These are phyloP conservation scores for Fagopyrum homotropicum DNA, from an alignment of 148 eudicot species.

Conservation along the genomic window DNA sequence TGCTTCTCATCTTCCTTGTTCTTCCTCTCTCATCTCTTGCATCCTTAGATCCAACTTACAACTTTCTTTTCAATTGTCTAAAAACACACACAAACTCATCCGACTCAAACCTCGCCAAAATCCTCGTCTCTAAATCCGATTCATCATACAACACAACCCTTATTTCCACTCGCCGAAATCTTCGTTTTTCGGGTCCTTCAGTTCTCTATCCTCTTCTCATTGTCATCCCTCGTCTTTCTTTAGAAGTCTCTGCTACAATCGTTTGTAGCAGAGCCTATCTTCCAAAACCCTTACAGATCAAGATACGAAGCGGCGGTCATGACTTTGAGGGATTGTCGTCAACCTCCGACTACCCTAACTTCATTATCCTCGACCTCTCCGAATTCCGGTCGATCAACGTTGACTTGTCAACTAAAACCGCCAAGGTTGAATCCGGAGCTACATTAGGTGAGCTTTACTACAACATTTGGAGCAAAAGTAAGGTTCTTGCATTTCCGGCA, in stretches of 20 bases:
- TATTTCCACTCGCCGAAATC: constrained; percentile 8
- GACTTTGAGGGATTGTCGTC: constrained; percentile 22
- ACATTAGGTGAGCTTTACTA: constrained; percentile 17
- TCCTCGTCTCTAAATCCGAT: constrained; percentile 7
- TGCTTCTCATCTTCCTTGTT: background rate
- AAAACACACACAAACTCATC: background rate
- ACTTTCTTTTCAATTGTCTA: background rate
- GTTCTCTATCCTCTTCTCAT: constrained; percentile 12
- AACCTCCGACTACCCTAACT: constrained; percentile 14
- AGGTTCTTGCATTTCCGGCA: constrained; percentile 17
- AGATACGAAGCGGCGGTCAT: constrained; percentile 22
- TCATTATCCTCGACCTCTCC: constrained; percentile 17
- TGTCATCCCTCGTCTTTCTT: constrained; percentile 4
- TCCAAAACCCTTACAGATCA: background rate
- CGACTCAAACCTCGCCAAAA: too few species aligned
- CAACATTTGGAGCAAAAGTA: constrained; percentile 8
- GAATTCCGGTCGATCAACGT: constrained; percentile 10
- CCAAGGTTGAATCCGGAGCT: constrained; percentile 20
- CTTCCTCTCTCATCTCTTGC: constrained; percentile 13
- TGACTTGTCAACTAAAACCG: background rate
- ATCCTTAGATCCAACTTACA: background rate
- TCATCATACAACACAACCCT: background rate
- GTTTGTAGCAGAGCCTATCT: constrained; percentile 1
- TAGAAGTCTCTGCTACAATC: background rate
- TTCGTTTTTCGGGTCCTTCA: background rate